Evolutionary conservation across 73 alveolate genomes (phyloP).

Genomic region (Stentor roeselii): DNA sequence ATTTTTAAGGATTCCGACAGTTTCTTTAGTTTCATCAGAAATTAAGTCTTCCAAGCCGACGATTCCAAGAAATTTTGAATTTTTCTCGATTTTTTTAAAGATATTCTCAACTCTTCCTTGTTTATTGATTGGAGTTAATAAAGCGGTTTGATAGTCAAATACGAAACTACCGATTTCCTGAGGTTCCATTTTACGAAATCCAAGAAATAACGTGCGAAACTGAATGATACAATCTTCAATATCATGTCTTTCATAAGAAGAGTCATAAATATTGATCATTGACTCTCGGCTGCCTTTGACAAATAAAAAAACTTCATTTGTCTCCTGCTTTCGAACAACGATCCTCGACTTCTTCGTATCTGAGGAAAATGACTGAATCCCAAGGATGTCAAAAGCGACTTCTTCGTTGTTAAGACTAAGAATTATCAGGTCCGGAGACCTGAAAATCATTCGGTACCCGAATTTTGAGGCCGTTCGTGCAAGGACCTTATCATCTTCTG

Average conservation of each 20-base stretch:
- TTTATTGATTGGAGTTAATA: conserved; percentile 15
- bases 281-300: conserved; percentile 14
- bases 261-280: neutral
- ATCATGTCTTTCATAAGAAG: neutral
- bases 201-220: neutral
- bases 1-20: neutral
- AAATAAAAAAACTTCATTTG: neutral
- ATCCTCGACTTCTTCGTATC: neutral
- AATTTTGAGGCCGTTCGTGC: neutral
- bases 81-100: neutral
- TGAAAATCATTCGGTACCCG: neutral
- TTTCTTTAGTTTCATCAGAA: neutral
- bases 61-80: neutral
- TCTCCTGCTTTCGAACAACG: neutral
- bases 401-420: neutral
- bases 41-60: conserved; percentile 1
- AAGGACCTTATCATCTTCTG: conserved; percentile 12
- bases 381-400: neutral
- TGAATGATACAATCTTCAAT: conserved; percentile 1
- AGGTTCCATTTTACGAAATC: neutral
- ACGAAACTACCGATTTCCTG: neutral
- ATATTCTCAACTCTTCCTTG: conserved; percentile 18
- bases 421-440: neutral
- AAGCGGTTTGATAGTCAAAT: neutral
- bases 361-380: neutral